Percentiles rank a stretch among this genome's conserved stretches.
Evolutionary conservation across 306 rosid species (phyloP).

Genomic region (Cyclanthera cordifolia): DNA sequence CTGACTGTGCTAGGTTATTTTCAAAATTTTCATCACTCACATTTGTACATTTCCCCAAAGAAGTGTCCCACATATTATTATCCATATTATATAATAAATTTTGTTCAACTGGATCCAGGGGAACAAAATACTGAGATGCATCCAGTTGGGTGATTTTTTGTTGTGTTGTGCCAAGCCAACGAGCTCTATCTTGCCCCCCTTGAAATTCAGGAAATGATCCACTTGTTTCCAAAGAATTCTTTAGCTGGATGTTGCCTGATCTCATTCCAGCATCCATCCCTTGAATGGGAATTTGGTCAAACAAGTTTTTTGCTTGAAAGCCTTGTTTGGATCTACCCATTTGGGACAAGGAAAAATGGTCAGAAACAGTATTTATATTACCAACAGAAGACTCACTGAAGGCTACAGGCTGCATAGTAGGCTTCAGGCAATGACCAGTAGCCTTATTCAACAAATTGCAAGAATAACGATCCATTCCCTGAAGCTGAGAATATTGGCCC

Average conservation of each 20-base stretch:
- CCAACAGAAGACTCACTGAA: conserved; percentile 27
- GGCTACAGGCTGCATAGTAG: conserved; percentile 25
- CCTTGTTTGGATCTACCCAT: conserved; percentile 26
- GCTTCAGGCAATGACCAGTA: conserved; percentile 22
- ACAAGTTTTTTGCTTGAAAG: conserved; percentile 28
- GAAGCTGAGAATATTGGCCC: conserved; percentile 26
- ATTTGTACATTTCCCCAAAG: conserved; percentile 24
- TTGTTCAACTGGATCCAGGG: conserved; percentile 49
- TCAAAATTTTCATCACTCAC: conserved; percentile 30
- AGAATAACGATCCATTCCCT: conserved; percentile 31
- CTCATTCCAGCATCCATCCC: conserved; percentile 22
- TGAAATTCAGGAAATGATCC: conserved; percentile 19
- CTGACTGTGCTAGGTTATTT: conserved; percentile 18
- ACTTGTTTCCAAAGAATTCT: conserved; percentile 23
- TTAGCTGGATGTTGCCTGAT: conserved; percentile 28
- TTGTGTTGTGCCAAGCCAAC: conserved; percentile 32
- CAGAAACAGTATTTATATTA: conserved; percentile 25
- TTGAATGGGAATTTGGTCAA: conserved; percentile 29
- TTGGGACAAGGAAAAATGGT: conserved; percentile 25
- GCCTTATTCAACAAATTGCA: conserved; percentile 28
- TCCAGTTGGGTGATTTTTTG: conserved; percentile 24
- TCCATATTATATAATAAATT: conserved; percentile 39
- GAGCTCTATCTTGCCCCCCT: conserved; percentile 25
- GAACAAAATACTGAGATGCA: conserved; percentile 31
- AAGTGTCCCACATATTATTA: conserved; percentile 32